Evolutionary conservation across 2,329 filamentous ascomycete genomes (phyloP).

Genomic region (Trichoderma koningii): DNA sequence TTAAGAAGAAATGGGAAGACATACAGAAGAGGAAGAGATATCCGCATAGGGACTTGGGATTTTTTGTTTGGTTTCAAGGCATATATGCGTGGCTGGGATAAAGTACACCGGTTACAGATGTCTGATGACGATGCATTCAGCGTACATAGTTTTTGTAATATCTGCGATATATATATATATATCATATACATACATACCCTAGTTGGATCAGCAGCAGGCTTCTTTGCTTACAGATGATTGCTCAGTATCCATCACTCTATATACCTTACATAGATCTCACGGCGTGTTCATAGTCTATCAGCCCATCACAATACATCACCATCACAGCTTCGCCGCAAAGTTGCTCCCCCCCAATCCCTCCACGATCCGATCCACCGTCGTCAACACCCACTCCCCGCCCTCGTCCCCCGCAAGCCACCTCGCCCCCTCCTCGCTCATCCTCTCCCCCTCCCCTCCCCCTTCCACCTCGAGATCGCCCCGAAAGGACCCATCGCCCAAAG

Average conservation of each 20-base stretch:
- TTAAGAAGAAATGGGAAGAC: neutral
- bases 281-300: neutral
- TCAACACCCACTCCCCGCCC: constrained; percentile 51
- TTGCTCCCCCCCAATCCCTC: constrained; percentile 49
- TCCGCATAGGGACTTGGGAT: neutral
- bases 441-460: constrained; percentile 41
- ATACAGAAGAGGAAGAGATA: constrained; percentile 2
- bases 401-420: constrained; percentile 49
- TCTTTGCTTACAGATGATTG: neutral
- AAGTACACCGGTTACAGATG: neutral
- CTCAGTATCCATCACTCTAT: neutral
- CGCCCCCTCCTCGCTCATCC: constrained; percentile 41
- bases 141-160: neutral
- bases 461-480: constrained; percentile 39
- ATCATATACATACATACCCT: neutral
- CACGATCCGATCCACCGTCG: constrained; percentile 48
- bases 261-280: neutral
- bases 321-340: constrained; percentile 40
- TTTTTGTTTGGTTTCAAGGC: neutral
- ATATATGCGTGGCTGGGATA: neutral
- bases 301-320: neutral
- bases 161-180: neutral
- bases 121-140: neutral
- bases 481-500: constrained; percentile 66
- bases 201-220: neutral